These are phyloP conservation scores for Arxiozyma bovina DNA, from an alignment of 1,139 yeast species.

Conservation along the genomic window DNA sequence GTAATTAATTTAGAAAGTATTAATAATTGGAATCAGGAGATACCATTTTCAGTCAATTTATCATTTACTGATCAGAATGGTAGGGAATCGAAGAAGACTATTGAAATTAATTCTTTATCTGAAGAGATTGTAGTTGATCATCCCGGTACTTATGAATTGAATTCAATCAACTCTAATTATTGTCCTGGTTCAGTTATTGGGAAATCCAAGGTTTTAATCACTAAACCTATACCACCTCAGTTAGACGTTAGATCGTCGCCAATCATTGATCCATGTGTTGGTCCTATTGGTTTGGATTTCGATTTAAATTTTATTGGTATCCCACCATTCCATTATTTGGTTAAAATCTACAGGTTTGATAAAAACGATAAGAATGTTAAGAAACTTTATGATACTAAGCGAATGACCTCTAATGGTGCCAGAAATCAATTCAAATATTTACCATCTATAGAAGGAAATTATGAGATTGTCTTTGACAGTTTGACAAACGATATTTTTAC, in stretches of 20 bases:
- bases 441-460: slow-evolving; percentile 77
- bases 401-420: slow-evolving; percentile 33
- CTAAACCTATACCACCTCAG: slow-evolving; percentile 47
- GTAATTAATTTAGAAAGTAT: slow-evolving; percentile 30
- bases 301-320: slow-evolving; percentile 59
- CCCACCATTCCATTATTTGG: slow-evolving; percentile 68
- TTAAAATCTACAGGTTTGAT: slow-evolving; percentile 49
- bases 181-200: slow-evolving; percentile 58
- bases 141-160: slow-evolving; percentile 58
- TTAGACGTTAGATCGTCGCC: slow-evolving; percentile 48
- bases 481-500: slow-evolving; percentile 50
- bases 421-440: slow-evolving; percentile 55
- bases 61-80: slow-evolving; percentile 29
- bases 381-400: slow-evolving; percentile 33
- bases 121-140: slow-evolving; percentile 27
- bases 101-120: slow-evolving; percentile 18
- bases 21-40: slow-evolving; percentile 14
- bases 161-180: slow-evolving; percentile 44
- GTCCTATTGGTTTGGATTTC: slow-evolving; percentile 79
- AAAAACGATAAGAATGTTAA: slow-evolving; percentile 21
- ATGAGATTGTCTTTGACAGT: slow-evolving; percentile 57
- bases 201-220: slow-evolving; percentile 38
- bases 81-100: slow-evolving; percentile 16
- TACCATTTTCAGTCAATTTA: slow-evolving; percentile 33
- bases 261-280: slow-evolving; percentile 80